Evolutionary conservation across 106 monocot species (phyloP), one percentile per base, ranked within the genome.

Genomic region (Dactylorhiza incarnata): DNA sequence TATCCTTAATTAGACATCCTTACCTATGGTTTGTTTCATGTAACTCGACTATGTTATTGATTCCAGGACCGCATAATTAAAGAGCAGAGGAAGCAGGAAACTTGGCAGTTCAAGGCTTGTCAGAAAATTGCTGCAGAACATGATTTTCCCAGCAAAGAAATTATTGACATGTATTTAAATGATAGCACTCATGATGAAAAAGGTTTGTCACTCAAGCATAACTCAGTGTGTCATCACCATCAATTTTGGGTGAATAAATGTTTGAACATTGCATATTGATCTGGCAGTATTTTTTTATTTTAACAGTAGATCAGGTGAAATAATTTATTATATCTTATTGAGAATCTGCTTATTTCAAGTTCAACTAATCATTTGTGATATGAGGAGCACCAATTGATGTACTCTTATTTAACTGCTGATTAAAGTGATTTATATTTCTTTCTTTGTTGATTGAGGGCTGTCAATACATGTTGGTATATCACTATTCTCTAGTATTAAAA

Each of bases 91-190:
- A 91, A 83, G 73, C 81, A 82, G 72, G 83, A 91, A 82, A 99
- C 76, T 76, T 99, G 99, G 99, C 83, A 78, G 85, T 82, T 91
- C 9, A 94, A 85, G 77, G 55, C 85, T 20, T 99, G 93, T 59
- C 72, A 90, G 70, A 99, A 48, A 70, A 89, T 99, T 81, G 86
- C 89, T 49, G 77, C 81, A n/a, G 78, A 85, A 78, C 17, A 80
- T 10, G 87, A 87, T 74, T 99, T 99, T 80, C 97, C 97, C 72
- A 91, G 91, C 62, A 84, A 67, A 63, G 85, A 88, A 70, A 91
- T 99, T 48, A 89, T 91, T 75, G 80, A 80, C 15, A 91, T 99
- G 69, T 99, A 94, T 86, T 72, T 94, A 79, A 85, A 48, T 80
- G 73, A 78, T 55, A 88, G 80, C 52, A 51, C 85, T 79, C 75